Evolutionary conservation across 2,329 filamentous ascomycete genomes (phyloP).

Genomic region (Purpureocillium lavendulum): DNA sequence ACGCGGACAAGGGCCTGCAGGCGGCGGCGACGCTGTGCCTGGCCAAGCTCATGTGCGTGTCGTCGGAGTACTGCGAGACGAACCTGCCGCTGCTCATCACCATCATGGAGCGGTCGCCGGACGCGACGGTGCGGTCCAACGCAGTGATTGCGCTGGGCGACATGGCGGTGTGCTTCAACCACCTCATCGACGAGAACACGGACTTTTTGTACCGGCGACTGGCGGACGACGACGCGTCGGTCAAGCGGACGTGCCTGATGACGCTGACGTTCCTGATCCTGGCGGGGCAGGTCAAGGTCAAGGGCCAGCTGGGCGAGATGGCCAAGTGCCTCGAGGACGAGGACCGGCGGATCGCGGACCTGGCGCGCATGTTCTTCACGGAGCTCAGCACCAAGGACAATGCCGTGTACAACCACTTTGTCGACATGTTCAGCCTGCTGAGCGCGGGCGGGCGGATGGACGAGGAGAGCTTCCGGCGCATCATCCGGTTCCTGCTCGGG

Average conservation of each 20-base stretch:
- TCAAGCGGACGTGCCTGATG: slow-evolving; percentile 97
- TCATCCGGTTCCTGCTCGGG: slow-evolving; percentile 85
- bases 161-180: slow-evolving; percentile 99
- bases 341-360: slow-evolving; percentile 89
- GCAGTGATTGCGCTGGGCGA: slow-evolving; percentile 95
- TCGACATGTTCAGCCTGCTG: slow-evolving; percentile 95
- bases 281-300: slow-evolving; percentile 97
- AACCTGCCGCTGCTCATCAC: slow-evolving; percentile 93
- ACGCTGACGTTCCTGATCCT: slow-evolving; percentile 95
- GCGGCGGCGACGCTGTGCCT: slow-evolving; percentile 89
- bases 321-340: slow-evolving; percentile 95
- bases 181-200: slow-evolving; percentile 97
- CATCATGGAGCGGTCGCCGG: slow-evolving; percentile 89
- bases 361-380: slow-evolving; percentile 97
- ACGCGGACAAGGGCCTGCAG: slow-evolving; percentile 83
- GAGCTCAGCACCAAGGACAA: slow-evolving; percentile 98
- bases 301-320: slow-evolving; percentile 97
- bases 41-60: slow-evolving; percentile 98
- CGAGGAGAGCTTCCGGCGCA: slow-evolving; percentile 77
- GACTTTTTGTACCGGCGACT: slow-evolving; percentile 94
- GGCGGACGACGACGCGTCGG: slow-evolving; percentile 78
- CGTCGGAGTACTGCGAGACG: slow-evolving; percentile 88
- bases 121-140: slow-evolving; percentile 89
- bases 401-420: slow-evolving; percentile 97
- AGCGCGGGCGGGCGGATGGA: slow-evolving; percentile 73